phyloP scores from a whole-genome alignment of 2,329 filamentous ascomycete genomes.

The Stromatinia cepivora region DNA sequence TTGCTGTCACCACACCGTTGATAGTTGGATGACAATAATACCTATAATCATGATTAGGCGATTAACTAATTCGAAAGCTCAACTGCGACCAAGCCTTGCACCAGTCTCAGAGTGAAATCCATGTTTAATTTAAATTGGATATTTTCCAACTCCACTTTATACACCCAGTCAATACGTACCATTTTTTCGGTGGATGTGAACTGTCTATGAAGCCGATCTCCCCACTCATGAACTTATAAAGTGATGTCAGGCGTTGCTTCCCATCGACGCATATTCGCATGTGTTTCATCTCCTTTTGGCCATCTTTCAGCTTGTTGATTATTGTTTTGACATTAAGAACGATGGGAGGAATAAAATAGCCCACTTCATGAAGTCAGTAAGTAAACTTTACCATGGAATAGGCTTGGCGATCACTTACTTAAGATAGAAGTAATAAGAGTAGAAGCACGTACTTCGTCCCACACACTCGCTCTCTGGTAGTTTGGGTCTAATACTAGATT shows the following conservation, averaged over 20 bases:
- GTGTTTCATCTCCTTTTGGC: conserved; percentile 28
- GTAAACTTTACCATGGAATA: conserved; percentile 12
- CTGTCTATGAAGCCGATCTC: conserved; percentile 47
- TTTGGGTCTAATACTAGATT: conserved; percentile 47
- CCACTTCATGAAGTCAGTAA: conserved; percentile 34
- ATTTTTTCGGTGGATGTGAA: conserved; percentile 43
- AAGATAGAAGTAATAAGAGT: conserved; percentile 39
- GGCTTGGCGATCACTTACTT: conserved; percentile 28
- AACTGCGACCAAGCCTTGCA: not conserved
- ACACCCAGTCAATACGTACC: conserved; percentile 39
- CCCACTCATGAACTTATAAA: conserved; percentile 48
- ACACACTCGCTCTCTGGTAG: conserved; percentile 50
- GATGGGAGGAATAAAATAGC: conserved; percentile 48
- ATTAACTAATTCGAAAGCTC: not conserved
- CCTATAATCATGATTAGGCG: conserved; percentile 26
- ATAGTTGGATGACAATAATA: conserved; percentile 38
- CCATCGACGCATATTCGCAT: conserved; percentile 48
- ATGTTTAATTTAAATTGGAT: no score
- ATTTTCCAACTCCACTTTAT: not conserved
- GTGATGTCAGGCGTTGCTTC: conserved; percentile 50
- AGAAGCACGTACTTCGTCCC: conserved; percentile 43
- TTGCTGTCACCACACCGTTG: conserved; percentile 29
- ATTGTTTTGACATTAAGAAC: conserved; percentile 46
- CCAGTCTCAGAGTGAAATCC: no score
- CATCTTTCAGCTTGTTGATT: conserved; percentile 26